Base-by-base conservation (phyloP, 495 filamentous ascomycete species). In the Letharia columbiana region DNA sequence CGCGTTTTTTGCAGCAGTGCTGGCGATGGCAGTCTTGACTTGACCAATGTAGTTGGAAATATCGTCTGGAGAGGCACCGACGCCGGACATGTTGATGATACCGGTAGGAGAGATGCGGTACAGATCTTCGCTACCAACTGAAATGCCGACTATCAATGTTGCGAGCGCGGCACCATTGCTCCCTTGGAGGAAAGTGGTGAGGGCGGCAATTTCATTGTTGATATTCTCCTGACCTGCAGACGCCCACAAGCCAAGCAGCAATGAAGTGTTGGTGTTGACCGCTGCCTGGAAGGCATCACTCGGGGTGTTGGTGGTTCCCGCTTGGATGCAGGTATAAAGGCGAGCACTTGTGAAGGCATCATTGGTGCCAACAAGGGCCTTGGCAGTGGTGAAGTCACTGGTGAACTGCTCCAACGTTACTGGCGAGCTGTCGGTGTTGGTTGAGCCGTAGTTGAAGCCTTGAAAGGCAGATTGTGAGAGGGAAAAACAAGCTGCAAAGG, bases 121-220 rank as follows among this genome's bases (percentile, higher is more conserved):
- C 7, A 96, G 81, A 76, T 95, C 89, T 82, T 96, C 92, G 74
- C 85, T 90, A 65, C 91, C 92, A 63, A 96, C 90, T 6, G 92
- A 92, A 79, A 96, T 92, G 77, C 90, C 92, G 63, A 82, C 87
- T 44, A 96, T 84, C 54, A 89, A 78, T 65, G 80, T 75, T 69
- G 81, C 77, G 73, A 95, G 84, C 35, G 74, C 73, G 6, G 77
- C 74, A 33, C 88, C 88, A 73, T 91, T 90, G 63, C 83, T 76
- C 2, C 54, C 54, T 49, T 68, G 49, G 72, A 88, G 89, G 71
- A 87, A 86, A 41, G 76, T 73, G 73, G 79, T 81, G 59, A 94
- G 82, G 17, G 90, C 90, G 17, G 80, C 72, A 40, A 93, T 75
- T 73, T 94, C 88, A 72, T 86, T 87, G 73, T 78, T 75, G 69